Evolutionary conservation across 2,329 filamentous ascomycete genomes (phyloP).

Genomic region (Penicillium thymicola): DNA sequence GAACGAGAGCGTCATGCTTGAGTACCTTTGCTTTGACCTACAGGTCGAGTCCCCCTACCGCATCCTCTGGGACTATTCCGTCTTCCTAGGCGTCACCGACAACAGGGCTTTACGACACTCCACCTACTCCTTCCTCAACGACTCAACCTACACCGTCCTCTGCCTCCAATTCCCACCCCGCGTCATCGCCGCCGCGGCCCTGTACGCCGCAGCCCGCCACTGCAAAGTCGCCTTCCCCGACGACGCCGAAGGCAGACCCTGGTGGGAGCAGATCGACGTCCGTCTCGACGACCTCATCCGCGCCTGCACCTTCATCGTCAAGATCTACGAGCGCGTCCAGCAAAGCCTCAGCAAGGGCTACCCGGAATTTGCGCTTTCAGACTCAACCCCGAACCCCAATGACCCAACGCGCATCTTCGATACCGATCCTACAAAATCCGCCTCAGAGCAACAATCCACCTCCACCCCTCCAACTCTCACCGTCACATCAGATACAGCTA

Average conservation of each 20-base stretch:
- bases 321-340: conserved; percentile 46
- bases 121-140: conserved; percentile 91
- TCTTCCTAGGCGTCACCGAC: conserved; percentile 68
- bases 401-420: conserved; percentile 26
- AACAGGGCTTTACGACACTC: conserved; percentile 80
- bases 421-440: conserved; percentile 30
- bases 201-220: conserved; percentile 82
- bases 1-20: conserved; percentile 89
- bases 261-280: conserved; percentile 80
- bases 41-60: conserved; percentile 86
- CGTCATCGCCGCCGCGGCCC: conserved; percentile 77
- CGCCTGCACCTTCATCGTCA: conserved; percentile 73
- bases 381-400: conserved; percentile 15
- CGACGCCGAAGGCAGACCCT: conserved; percentile 70
- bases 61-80: conserved; percentile 75
- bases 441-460: conserved; percentile 40
- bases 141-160: conserved; percentile 78
- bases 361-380: conserved; percentile 26
- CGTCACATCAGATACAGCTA: conserved; percentile 18
- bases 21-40: conserved; percentile 89
- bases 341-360: conserved; percentile 46
- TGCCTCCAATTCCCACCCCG: conserved; percentile 76
- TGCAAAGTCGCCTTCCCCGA: conserved; percentile 69
- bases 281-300: conserved; percentile 66
- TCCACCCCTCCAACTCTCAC: conserved; percentile 29